These are phyloP conservation scores for Botrytis fragariae DNA, from an alignment of 2,329 filamentous ascomycete species.

Conservation along the genomic window DNA sequence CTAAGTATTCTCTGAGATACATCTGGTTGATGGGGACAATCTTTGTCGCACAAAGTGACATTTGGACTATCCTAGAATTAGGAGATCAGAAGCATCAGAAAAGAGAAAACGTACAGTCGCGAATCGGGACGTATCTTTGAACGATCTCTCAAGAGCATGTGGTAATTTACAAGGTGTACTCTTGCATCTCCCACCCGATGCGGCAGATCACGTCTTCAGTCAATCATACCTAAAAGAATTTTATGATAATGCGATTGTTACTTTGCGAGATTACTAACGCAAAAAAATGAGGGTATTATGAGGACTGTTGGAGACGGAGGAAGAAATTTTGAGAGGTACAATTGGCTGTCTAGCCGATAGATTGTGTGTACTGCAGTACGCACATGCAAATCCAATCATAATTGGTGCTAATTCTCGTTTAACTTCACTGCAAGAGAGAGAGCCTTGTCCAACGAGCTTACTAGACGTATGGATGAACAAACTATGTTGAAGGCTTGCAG, in stretches of 20 bases:
- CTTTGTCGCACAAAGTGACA: background rate
- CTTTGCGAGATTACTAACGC: background rate
- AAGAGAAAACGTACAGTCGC: background rate
- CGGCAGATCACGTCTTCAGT: background rate
- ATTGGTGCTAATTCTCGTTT: background rate
- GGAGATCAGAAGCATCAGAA: background rate
- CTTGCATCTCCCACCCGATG: background rate
- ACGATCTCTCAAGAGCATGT: background rate
- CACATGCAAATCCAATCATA: background rate
- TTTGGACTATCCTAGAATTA: background rate
- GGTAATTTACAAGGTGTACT: background rate
- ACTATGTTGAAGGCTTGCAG: too few species aligned
- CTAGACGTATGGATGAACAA: too few species aligned
- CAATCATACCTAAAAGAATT: background rate
- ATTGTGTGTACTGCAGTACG: background rate
- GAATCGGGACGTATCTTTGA: background rate
- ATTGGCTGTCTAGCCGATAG: background rate
- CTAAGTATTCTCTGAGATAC: background rate
- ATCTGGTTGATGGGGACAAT: background rate
- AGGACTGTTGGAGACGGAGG: background rate
- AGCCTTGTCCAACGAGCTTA: background rate
- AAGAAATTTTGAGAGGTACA: background rate
- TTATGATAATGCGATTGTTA: background rate
- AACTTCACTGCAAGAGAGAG: background rate
- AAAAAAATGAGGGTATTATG: rapidly evolving